phyloP scores from a whole-genome alignment of 2,329 filamentous ascomycete genomes.

The Trichoderma guizhouense region DNA sequence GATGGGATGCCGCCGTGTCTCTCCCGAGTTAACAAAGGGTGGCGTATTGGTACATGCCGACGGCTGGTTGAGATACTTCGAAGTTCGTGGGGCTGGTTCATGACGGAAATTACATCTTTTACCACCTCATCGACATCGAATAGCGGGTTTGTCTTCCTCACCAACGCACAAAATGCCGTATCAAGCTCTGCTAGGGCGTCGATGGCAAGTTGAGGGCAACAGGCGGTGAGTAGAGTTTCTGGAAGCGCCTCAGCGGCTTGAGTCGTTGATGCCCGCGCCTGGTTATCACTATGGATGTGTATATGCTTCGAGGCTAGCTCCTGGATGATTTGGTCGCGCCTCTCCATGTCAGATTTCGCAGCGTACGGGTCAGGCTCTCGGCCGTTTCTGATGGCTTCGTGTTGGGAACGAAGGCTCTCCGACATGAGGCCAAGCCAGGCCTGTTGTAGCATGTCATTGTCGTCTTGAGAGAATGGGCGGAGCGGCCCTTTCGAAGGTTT shows the following conservation, averaged over 20 bases:
- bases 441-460: constrained; percentile 76
- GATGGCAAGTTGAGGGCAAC: constrained; percentile 46
- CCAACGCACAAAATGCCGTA: constrained; percentile 48
- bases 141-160: constrained; percentile 38
- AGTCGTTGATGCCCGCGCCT: constrained; percentile 31
- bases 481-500: constrained; percentile 58
- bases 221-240: constrained; percentile 29
- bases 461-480: constrained; percentile 73
- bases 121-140: constrained; percentile 45
- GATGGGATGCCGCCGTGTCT: neutral
- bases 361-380: constrained; percentile 30
- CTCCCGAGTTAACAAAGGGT: neutral
- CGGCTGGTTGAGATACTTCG: neutral
- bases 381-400: constrained; percentile 34
- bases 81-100: constrained; percentile 22
- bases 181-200: constrained; percentile 49
- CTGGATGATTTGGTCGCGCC: constrained; percentile 38
- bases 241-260: constrained; percentile 30
- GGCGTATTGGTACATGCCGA: constrained; percentile 4
- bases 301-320: constrained; percentile 45
- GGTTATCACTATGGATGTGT: constrained; percentile 42
- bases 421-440: constrained; percentile 66
- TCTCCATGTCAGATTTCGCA: constrained; percentile 26
- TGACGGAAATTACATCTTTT: constrained; percentile 42
- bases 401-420: constrained; percentile 46